These are phyloP conservation scores for Sugiyamaella floridensis DNA, from an alignment of 805 yeast genomes.

Conservation along the genomic window DNA sequence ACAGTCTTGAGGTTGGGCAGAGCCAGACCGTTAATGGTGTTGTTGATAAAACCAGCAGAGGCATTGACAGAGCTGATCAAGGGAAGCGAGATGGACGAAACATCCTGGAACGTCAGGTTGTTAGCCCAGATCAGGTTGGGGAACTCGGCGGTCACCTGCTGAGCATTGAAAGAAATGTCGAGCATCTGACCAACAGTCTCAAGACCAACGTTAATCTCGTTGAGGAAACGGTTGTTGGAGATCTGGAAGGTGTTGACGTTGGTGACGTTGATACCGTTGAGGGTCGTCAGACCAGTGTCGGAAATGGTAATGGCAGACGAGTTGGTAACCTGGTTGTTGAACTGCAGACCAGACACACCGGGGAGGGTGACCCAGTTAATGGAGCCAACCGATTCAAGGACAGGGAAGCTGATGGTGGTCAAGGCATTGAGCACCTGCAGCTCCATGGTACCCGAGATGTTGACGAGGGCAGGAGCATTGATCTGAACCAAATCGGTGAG, in stretches of 20 bases:
- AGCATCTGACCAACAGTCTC: slow-evolving; percentile 66
- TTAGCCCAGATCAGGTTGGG: slow-evolving; percentile 70
- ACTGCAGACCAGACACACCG: slow-evolving; percentile 64
- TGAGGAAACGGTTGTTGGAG: slow-evolving; percentile 82
- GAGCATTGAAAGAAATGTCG: slow-evolving; percentile 81
- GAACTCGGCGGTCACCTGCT: slow-evolving; percentile 50
- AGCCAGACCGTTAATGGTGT: slow-evolving; percentile 41
- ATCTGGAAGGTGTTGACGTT: slow-evolving; percentile 44
- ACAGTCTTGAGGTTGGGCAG: slow-evolving; percentile 47
- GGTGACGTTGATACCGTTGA: slow-evolving; percentile 34
- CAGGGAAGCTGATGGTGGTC: slow-evolving; percentile 63
- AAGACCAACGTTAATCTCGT: slow-evolving; percentile 58
- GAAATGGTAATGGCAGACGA: slow-evolving; percentile 56
- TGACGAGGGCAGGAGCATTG: slow-evolving; percentile 71
- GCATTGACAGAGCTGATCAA: slow-evolving; percentile 68
- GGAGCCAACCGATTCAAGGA: slow-evolving; percentile 73
- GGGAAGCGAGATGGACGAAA: slow-evolving; percentile 63
- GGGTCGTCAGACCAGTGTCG: slow-evolving; percentile 36
- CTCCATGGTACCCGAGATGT: slow-evolving; percentile 64
- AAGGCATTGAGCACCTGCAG: slow-evolving; percentile 61
- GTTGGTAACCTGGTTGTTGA: slow-evolving; percentile 61
- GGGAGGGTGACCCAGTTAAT: slow-evolving; percentile 80
- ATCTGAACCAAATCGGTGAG: slow-evolving; percentile 57
- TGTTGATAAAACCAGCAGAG: slow-evolving; percentile 73
- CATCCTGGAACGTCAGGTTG: slow-evolving; percentile 79